phyloP scores from a whole-genome alignment of 176 grass and related monocot species.

The Zoysia pacifica region DNA sequence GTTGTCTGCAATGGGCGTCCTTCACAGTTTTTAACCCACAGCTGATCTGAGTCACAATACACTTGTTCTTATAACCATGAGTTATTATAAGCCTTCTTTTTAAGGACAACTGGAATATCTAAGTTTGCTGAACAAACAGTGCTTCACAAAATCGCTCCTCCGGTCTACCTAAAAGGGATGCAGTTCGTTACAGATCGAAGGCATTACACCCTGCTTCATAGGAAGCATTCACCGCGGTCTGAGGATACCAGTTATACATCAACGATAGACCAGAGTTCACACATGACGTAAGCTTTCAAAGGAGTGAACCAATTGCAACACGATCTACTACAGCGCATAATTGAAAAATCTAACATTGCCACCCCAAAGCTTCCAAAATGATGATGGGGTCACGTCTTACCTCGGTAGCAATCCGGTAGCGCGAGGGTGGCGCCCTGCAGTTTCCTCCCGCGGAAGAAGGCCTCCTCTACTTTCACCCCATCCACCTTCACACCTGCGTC shows the following conservation, averaged over 20 bases:
- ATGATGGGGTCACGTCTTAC: constrained; percentile 30
- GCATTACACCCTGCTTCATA: neutral
- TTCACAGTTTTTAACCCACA: neutral
- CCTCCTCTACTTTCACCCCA: constrained; percentile 77
- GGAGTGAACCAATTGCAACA: neutral
- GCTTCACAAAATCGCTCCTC: neutral
- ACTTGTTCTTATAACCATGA: neutral
- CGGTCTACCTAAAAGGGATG: neutral
- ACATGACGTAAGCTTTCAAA: neutral
- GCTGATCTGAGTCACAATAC: neutral
- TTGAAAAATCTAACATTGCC: constrained; percentile 2
- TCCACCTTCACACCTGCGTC: constrained; percentile 64
- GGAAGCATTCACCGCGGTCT: neutral
- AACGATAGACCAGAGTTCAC: neutral
- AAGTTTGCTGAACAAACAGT: neutral
- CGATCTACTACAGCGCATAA: too few species aligned
- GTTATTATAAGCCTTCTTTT: neutral
- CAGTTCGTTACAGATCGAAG: neutral
- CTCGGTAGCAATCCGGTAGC: constrained; percentile 74
- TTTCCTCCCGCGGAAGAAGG: constrained; percentile 91
- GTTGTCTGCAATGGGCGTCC: neutral
- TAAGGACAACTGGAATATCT: neutral
- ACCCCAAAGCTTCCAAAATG: neutral
- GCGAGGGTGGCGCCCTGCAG: constrained; percentile 70
- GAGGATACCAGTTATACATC: neutral